Evolutionary conservation across 2,329 filamentous ascomycete species (phyloP), one percentile per base, ranked within the genome.

Genomic region (Phaeosphaeriaceae sp.): DNA sequence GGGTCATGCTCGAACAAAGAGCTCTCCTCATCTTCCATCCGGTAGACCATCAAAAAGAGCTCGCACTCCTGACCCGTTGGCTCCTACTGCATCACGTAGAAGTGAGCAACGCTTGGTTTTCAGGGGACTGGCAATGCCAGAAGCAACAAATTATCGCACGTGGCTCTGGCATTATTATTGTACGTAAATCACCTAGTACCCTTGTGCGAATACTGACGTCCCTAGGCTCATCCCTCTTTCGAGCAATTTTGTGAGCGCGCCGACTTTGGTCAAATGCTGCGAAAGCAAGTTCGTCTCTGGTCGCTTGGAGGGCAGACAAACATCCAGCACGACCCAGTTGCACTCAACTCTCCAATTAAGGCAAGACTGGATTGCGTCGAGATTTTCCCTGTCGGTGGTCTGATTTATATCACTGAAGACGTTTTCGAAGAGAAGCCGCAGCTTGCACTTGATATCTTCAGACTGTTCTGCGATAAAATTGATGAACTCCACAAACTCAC

Each of bases 391-490:
- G 61, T 67, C 22, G 80, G 79, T 6, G 71, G 69, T 7, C 70
- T 79, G 6, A 73, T 77, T 11, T 79, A 79, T 61, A 77, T 82
- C 17, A 81, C 79, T 1, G 80, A 82, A 41, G 77, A 81, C 25
- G 70, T 81, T 1, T 78, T 82, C 45, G 62, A 72, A n/a, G 59
- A 76, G 45, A 61, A 75, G 47, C 80, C 80, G 4, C 66, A 69
- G 48, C 61, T 75, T 25, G 79, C 78, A 0, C 60, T 76, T 2
- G 53, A 69, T 7, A 74, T 82, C 13, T 62, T 82, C 9, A 57
- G 76, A n/a, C 57, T 63, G 0, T 79, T 79, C 57, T 57, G 75
- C 25, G 59, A 65, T 6, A 73, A 72, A 41, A 67, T 74, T 25
- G 67, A 70, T 41, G 33, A 33, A 45, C 63, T 71, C 17, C 59